These are phyloP conservation scores for Vitis riparia DNA, from an alignment of 164 flowering plant species.

Conservation along the genomic window DNA sequence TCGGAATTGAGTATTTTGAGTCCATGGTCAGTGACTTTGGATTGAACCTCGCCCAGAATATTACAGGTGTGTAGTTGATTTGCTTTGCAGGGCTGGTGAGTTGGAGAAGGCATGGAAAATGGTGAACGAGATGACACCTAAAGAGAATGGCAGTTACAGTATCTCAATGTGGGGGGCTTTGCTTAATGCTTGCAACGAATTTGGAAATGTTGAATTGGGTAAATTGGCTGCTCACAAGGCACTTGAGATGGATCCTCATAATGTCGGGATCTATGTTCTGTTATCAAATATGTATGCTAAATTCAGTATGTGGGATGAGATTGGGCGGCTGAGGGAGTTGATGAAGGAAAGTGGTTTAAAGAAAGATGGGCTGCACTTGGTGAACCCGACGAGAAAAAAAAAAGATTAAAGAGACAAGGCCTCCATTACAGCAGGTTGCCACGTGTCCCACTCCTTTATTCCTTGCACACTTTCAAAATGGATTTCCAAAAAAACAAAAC, in stretches of 20 bases:
- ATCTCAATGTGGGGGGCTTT: slow-evolving; percentile 73
- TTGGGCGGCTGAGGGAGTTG: slow-evolving; percentile 49
- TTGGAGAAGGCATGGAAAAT: slow-evolving; percentile 69
- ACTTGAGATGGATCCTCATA: slow-evolving; percentile 61
- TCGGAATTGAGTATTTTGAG: slow-evolving; percentile 56
- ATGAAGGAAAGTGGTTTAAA: slow-evolving; percentile 55
- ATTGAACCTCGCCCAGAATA: slow-evolving; percentile 58
- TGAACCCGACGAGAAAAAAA: too few relatives aligned
- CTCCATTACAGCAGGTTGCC: too few relatives aligned
- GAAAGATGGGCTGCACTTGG: slow-evolving; percentile 29
- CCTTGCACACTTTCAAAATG: too few relatives aligned
- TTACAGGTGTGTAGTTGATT: slow-evolving; percentile 68
- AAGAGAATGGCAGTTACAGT: slow-evolving; percentile 21
- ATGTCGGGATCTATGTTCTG: slow-evolving; percentile 56
- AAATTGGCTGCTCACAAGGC: slow-evolving; percentile 64
- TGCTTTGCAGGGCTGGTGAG: slow-evolving; percentile 77
- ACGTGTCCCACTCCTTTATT: too few relatives aligned
- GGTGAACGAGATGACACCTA: slow-evolving; percentile 37
- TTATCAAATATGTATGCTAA: slow-evolving; percentile 69
- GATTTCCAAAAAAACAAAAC: too few relatives aligned
- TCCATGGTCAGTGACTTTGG: slow-evolving; percentile 54
- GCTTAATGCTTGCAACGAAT: slow-evolving; percentile 57
- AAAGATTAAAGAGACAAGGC: too few relatives aligned
- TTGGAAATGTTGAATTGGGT: slow-evolving; percentile 59
- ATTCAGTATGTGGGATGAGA: slow-evolving; percentile 67